phyloP scores from a whole-genome alignment of 345 rosid species.

The Moricandia moricandioides region DNA sequence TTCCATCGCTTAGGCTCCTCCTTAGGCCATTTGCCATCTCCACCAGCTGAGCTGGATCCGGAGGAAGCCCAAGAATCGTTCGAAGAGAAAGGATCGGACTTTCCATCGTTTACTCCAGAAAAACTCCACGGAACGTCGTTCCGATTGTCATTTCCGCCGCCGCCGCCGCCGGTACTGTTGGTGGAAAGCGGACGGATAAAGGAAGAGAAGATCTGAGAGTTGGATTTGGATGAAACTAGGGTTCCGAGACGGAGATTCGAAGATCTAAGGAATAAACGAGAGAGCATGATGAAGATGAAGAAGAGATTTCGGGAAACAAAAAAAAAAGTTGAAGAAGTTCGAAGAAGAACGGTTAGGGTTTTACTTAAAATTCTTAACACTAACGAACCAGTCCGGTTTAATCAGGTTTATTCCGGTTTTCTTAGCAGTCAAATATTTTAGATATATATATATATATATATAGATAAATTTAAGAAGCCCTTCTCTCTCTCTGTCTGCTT shows the following conservation, averaged over 20 bases:
- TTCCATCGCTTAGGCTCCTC: slow-evolving; percentile 46
- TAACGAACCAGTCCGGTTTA: slow-evolving; percentile 4
- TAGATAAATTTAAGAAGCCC: no score
- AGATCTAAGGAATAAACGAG: slow-evolving; percentile 62
- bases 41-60: slow-evolving; percentile 19
- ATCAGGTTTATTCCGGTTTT: slow-evolving; percentile 11
- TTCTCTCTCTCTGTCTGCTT: neutral
- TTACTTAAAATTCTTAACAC: neutral
- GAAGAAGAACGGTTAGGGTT: slow-evolving; percentile 39
- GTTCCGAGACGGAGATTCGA: slow-evolving; percentile 56
- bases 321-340: slow-evolving; percentile 1
- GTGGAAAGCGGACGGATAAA: slow-evolving; percentile 48
- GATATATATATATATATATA: neutral
- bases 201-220: slow-evolving; percentile 32
- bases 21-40: slow-evolving; percentile 41
- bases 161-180: slow-evolving; percentile 29
- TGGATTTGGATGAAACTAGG: slow-evolving; percentile 38
- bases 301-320: neutral
- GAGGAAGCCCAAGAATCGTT: slow-evolving; percentile 34
- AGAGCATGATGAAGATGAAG: slow-evolving; percentile 53
- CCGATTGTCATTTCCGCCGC: slow-evolving; percentile 31
- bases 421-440: neutral
- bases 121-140: slow-evolving; percentile 52
- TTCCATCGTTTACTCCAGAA: slow-evolving; percentile 44
- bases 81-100: slow-evolving; percentile 37